Base-by-base conservation (phyloP, 2,329 filamentous ascomycete genomes). In the Juglanconis sp. region DNA sequence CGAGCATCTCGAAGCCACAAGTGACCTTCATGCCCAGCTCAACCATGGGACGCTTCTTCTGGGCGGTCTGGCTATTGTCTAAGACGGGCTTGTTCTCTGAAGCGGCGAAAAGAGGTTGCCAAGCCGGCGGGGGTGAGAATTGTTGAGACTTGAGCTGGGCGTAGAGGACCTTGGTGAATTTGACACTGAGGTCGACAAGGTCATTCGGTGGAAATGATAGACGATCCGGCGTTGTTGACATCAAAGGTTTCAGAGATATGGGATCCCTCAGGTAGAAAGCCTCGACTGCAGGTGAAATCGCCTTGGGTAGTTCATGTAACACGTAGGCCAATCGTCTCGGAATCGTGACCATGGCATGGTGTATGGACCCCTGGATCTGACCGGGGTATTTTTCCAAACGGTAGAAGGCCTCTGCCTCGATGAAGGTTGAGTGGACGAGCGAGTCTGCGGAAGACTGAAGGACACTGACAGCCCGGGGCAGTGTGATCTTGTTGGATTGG, bases 261-360 rank as follows among this genome's bases (percentile, higher is more conserved):
- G 92, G 88, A 68, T 98, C 93, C 63, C 95, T 87, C 13, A 96
- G 82, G 72, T 98, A 98, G 73, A 99, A 98, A 1, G 90, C 87
- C 73, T 99, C 96, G 3, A 94, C 85, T 1, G 92, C 92, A 0
- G 92, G 87, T 2, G 92, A 88, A 60, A 98, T 87, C 62, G 90
- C 87, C 15, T 87, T 83, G 0, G 93, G 91, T 30, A 87, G 85
- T 48, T 84, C 77, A 67, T 94, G 90, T 2, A 99, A 77, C 42
- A 98, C 80, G 65, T 88, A 88, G 6, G 92, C 94, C 34, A 96
- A 76, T 66, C 88, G 92, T 61, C 95, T 86, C 0, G 95, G 95
- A 36, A 99, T 81, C 0, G 84, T 88, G 32, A 92, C 77, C 4
- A 87, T 74, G 1, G 91, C 83, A 68, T 89, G 82, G 72, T 99